These are phyloP conservation scores for Panaeolus papilionaceus DNA, from an alignment of 768 basidiomycete species.

Conservation along the genomic window DNA sequence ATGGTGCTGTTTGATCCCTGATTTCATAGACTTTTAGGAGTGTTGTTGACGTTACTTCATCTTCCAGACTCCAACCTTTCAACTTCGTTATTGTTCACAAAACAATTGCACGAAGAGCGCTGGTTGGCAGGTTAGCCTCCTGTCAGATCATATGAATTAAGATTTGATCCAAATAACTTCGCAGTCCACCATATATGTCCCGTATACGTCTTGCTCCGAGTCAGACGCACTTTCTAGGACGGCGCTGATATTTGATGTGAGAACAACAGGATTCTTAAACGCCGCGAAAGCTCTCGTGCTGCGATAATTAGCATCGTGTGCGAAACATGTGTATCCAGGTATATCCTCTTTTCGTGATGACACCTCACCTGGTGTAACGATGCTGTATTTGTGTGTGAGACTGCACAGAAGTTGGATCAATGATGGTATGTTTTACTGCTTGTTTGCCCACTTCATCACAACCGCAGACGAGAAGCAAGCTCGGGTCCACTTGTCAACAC, in stretches of 20 bases:
- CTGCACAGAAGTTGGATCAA: conserved; percentile 1
- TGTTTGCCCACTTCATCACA: background rate
- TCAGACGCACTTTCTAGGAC: conserved; percentile 1
- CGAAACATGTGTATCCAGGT: conserved; percentile 7
- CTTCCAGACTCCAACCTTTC: background rate
- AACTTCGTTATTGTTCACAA: background rate
- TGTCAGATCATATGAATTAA: background rate
- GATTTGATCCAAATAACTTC: background rate
- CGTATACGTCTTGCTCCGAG: background rate
- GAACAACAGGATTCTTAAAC: conserved; percentile 4
- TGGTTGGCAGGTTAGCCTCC: background rate
- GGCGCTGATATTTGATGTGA: conserved; percentile 9
- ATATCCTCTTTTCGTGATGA: background rate
- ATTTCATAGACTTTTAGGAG: conserved; percentile 11
- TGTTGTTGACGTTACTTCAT: conserved; percentile 2
- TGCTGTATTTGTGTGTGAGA: conserved; percentile 7
- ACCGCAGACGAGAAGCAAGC: background rate
- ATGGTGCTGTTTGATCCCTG: background rate
- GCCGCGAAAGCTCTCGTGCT: conserved; percentile 2
- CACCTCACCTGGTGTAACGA: conserved; percentile 12
- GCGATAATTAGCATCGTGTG: conserved; percentile 11
- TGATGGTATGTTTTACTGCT: background rate
- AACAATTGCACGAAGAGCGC: background rate
- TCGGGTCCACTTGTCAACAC: background rate
- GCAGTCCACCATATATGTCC: background rate